Base-by-base conservation (phyloP, 2,329 filamentous ascomycete species). In the Diaporthe caulivora region DNA sequence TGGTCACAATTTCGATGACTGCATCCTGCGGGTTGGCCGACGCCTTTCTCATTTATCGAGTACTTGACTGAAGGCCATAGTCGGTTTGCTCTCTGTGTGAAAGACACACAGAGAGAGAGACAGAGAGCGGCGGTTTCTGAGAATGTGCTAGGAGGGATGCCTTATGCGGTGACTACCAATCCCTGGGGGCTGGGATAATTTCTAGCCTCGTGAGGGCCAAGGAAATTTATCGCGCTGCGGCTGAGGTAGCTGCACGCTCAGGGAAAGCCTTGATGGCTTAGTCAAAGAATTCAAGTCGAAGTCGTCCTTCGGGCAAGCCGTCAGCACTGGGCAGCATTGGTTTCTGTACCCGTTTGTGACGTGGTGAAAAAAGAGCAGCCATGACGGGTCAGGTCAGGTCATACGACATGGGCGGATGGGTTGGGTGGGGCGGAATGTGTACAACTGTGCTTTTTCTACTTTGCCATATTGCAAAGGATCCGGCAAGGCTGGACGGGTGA, bases 391-490 rank as follows among this genome's bases (percentile, higher is more conserved):
- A n/a, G 37, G 37, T 40, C 37, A 40, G 57, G 42, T 18, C 73
- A 67, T 54, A 72, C 55, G 70, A 58, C 34, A 37, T 57, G 70
- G 51, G 70, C 29, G 73, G 65, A 68, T 65, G 62, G 71, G 67
- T 49, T 40, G 37, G 37, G 13, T 40, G 37, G 70, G 70, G 67
- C 31, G 70, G 65, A 47, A 53, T 58, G 70, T 72, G 65, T 74
- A 74, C 51, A 44, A 69, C 57, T 42, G 51, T 72, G 47, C 51
- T 70, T 70, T 60, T 68, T 60, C 71, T 67, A 70, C 68, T 55
- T 70, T 70, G 62, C 70, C 29, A 53, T 53, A 49, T 49, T 64
- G 70, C 57, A 37, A 42, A 29, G 58, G 44, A 72, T 44, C 21
- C 31, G 71, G 70, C 40, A 47, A 64, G 51, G 37, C 51, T 42